Base-by-base conservation (phyloP, 352 stramenopile species). In the Globisporangium emineosum region DNA sequence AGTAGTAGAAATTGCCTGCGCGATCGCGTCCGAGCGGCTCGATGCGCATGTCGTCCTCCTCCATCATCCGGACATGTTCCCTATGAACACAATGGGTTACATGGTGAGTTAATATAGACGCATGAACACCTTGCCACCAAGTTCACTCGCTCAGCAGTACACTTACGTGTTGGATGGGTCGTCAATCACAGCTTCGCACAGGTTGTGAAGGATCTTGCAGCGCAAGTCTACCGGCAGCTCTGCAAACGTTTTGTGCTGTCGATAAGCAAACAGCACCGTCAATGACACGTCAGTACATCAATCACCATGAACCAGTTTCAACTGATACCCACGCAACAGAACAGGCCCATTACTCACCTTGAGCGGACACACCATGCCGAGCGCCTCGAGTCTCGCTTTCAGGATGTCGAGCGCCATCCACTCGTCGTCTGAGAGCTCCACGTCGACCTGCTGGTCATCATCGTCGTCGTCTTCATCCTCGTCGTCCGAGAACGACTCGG, bases 61-160 rank as follows among this genome's bases (percentile, higher is more conserved):
- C 83, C 86, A 95, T 95, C 66, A 91, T 74, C 7, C 85, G 86
- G 65, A 95, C 82, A 67, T 93, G 88, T 64, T 92, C 83, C 29
- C 83, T 93, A 60, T 50, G 27, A 40, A 21, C 3, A 68, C 8
- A 43, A 49, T 8, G 2, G 15, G 8, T 54, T n/a, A 2, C 27
- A 25, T n/a, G 27, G 68, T 35, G 50, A 57, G 42, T 30, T n/a
- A n/a, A n/a, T n/a, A n/a, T n/a, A n/a, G n/a, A n/a, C n/a, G n/a
- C n/a, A n/a, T n/a, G n/a, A n/a, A n/a, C n/a, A n/a, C n/a, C n/a
- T n/a, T n/a, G n/a, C n/a, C n/a, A n/a, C n/a, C n/a, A n/a, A n/a
- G n/a, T n/a, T n/a, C n/a, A n/a, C n/a, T n/a, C n/a, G n/a, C n/a
- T n/a, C n/a, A n/a, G n/a, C n/a, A n/a, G n/a, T n/a, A n/a, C 8